Percentiles rank a stretch among this genome's conserved stretches.
Evolutionary conservation across 306 rosid species (phyloP).

Genomic region (Albizia julibrissin): DNA sequence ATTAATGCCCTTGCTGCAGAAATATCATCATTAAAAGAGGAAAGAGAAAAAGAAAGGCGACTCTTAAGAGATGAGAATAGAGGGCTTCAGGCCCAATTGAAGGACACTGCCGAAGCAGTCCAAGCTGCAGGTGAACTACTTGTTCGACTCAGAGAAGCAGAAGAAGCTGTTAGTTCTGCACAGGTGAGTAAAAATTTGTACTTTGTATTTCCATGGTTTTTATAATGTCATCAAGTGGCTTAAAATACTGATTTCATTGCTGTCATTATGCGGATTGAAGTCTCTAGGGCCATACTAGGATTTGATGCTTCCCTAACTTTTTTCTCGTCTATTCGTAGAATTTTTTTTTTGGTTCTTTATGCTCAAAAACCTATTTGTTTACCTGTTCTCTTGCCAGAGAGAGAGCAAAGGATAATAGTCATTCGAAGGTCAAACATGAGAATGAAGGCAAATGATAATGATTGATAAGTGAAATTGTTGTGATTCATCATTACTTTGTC

Average conservation of each 20-base stretch:
- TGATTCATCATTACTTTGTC: not conserved
- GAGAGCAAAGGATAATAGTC: not conserved
- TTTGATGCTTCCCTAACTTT: conserved; percentile 5
- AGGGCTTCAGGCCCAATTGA: conserved; percentile 93
- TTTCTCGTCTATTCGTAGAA: not conserved
- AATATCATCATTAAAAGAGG: conserved; percentile 83
- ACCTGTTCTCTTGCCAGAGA: conserved; percentile 9
- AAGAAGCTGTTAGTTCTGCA: conserved; percentile 74
- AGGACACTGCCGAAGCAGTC: conserved; percentile 97
- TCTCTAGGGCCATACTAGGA: conserved; percentile 3
- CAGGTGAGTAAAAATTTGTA: conserved; percentile 59
- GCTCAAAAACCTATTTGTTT: not conserved
- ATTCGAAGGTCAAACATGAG: not conserved
- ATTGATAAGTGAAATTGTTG: not conserved
- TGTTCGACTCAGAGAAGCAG: conserved; percentile 89
- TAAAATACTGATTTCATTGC: not conserved
- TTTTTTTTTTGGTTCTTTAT: not conserved
- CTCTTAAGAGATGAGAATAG: conserved; percentile 82
- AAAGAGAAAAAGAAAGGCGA: conserved; percentile 83
- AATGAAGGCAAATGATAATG: not conserved
- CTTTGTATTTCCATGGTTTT: not conserved
- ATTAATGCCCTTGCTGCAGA: conserved; percentile 97
- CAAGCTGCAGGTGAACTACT: conserved; percentile 99
- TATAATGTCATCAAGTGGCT: not conserved
- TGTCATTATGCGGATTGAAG: not conserved